Base-by-base conservation (phyloP, 225 moss, liverwort and hornwort species). In the Marchantia polymorpha region DNA sequence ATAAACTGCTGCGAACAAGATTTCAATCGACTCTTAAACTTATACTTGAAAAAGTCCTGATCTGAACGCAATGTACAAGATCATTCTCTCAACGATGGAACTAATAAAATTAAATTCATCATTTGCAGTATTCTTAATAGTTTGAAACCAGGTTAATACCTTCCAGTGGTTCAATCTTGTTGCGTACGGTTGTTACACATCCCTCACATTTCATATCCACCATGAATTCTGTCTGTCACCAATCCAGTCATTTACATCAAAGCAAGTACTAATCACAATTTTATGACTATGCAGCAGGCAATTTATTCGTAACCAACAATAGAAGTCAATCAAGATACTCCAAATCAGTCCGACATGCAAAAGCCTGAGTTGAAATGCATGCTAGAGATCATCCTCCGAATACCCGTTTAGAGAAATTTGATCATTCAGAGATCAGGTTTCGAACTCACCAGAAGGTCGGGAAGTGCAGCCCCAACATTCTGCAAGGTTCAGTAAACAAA, bases 161-260 rank as follows among this genome's bases (percentile, higher is more conserved):
- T 84, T 89, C 87, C 76, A 96, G 86, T 25, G 92, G 91, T 88
- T 93, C 96, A 82, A 96, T 76, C 85, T 91, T 94, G 71, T 66
- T 90, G 81, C 94, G 91, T 74, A 96, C 92, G 56, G 94, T 93
- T 76, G 92, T 90, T 50, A 92, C 94, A 86, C 96, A 96, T 77
- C 92, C 94, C 72, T 93, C 91, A 75, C 96, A 96, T 65, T 85
- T 89, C 94, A 96, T 94, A 76, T 96, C 90, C 80, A 96, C 96
- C 96, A 96, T 96, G 73, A 92, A 94, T 86, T 96, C 96, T 74
- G 96, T 96, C 96, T 94, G 90, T 53, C n/a, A 63, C 30, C 69
- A 67, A 59, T n/a, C 64, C n/a, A 70, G n/a, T 15, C 17, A 53
- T 27, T 31, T 8, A 72, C 10, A 12, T 63, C 75, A 20, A 55